Conservation (phyloP, 805 yeast genomes). For the Teunomyces pallodes region DNA sequence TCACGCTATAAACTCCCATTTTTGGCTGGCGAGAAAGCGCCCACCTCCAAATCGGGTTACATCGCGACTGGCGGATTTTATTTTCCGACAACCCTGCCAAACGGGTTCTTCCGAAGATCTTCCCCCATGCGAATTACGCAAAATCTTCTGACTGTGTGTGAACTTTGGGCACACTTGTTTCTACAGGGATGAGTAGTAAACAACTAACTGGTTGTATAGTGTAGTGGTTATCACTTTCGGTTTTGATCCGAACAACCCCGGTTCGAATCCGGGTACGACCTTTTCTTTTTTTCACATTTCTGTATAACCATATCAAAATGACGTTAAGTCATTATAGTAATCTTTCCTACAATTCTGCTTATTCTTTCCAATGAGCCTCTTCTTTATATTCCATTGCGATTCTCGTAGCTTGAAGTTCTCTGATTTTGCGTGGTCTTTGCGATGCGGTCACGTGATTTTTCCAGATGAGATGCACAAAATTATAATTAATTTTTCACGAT, state of each 20-base stretch:
- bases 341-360: neutral
- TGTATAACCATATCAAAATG: neutral
- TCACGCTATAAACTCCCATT: neutral
- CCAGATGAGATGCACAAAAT: conserved; percentile 4
- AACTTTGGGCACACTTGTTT: no score
- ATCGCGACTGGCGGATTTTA: neutral
- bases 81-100: neutral
- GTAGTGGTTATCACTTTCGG: conserved; percentile 82
- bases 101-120: neutral
- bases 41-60: neutral
- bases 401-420: no score
- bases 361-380: neutral
- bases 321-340: no score
- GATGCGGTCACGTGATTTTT: conserved; percentile 1
- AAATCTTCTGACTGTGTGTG: no score
- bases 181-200: neutral
- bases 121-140: neutral
- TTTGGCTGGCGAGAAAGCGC: neutral
- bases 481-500: conserved; percentile 1
- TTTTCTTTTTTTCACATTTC: conserved; percentile 14
- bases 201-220: conserved; percentile 49
- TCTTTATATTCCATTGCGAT: neutral
- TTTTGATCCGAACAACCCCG: conserved; percentile 81
- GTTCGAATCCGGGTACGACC: conserved; percentile 87
- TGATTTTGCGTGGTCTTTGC: no score